These are phyloP conservation scores for Funneliformis caledonium DNA, from an alignment of 371 early-diverging fungal species.

Conservation along the genomic window DNA sequence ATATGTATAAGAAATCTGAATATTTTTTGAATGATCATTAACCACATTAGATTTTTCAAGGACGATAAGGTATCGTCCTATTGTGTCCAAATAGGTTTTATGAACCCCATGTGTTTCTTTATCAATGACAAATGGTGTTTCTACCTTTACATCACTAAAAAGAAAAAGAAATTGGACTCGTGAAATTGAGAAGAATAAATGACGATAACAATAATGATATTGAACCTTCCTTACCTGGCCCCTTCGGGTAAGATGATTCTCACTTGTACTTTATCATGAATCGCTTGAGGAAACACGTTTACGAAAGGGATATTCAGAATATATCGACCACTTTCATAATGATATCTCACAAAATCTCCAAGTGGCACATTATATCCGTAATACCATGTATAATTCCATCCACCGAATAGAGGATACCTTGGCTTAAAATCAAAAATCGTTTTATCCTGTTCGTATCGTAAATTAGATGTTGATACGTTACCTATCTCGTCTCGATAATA, in stretches of 20 bases:
- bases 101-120: conserved; percentile 47
- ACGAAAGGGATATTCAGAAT: conserved; percentile 74
- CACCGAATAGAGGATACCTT: conserved; percentile 93
- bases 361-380: conserved; percentile 88
- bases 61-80: conserved; percentile 68
- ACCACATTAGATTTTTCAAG: conserved; percentile 69
- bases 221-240: conserved; percentile 60
- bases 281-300: conserved; percentile 64
- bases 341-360: conserved; percentile 55
- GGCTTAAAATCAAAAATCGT: conserved; percentile 77
- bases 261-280: conserved; percentile 68
- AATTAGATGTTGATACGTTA: conserved; percentile 92
- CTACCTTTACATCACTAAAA: conserved; percentile 59
- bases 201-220: neutral
- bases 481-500: conserved; percentile 95
- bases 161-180: neutral
- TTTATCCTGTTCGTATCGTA: conserved; percentile 53
- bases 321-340: conserved; percentile 51
- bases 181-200: neutral
- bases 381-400: conserved; percentile 95
- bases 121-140: conserved; percentile 61
- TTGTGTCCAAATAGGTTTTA: conserved; percentile 77
- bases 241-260: conserved; percentile 92
- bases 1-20: conserved; percentile 58
- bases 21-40: conserved; percentile 57